phyloP scores from a whole-genome alignment of 169 alveolate species.

The Cryptosporidium muris region DNA sequence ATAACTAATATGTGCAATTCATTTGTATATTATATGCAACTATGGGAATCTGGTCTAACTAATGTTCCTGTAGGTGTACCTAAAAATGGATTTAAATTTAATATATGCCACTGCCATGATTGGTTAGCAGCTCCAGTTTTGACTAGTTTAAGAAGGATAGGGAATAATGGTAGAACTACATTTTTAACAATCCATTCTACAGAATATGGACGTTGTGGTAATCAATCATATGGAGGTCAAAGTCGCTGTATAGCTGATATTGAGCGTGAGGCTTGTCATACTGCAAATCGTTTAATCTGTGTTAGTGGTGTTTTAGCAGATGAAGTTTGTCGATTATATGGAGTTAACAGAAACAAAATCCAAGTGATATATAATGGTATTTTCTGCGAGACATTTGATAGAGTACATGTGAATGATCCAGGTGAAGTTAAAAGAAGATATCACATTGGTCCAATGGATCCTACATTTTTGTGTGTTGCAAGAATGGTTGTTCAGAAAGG shows the following conservation, averaged over 20 bases:
- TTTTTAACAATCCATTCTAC: conserved; percentile 82
- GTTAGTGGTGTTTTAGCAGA: conserved; percentile 81
- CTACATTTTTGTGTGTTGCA: conserved; percentile 81
- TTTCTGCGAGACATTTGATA: conserved; percentile 78
- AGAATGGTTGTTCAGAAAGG: conserved; percentile 83
- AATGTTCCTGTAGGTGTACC: conserved; percentile 31
- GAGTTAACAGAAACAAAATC: conserved; percentile 74
- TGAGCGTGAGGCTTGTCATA: conserved; percentile 79
- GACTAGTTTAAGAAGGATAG: conserved; percentile 66
- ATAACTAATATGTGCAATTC: conserved; percentile 81
- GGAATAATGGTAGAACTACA: conserved; percentile 71
- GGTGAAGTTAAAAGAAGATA: conserved; percentile 71
- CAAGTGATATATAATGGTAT: conserved; percentile 76
- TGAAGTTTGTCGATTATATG: conserved; percentile 76
- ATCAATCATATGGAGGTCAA: conserved; percentile 79
- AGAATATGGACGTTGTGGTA: conserved; percentile 83
- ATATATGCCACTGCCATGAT: conserved; percentile 82
- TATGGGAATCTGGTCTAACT: conserved; percentile 72
- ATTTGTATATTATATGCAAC: conserved; percentile 74
- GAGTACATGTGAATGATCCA: conserved; percentile 74
- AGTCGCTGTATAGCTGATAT: conserved; percentile 77
- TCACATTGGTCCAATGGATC: conserved; percentile 81
- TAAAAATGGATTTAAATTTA: conserved; percentile 64
- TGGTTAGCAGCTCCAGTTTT: conserved; percentile 82
- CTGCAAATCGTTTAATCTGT: conserved; percentile 81